Evolutionary conservation across 2,329 filamentous ascomycete genomes (phyloP), one percentile per base, ranked within the genome.

Genomic region (Pyrenophora tritici-repentis): DNA sequence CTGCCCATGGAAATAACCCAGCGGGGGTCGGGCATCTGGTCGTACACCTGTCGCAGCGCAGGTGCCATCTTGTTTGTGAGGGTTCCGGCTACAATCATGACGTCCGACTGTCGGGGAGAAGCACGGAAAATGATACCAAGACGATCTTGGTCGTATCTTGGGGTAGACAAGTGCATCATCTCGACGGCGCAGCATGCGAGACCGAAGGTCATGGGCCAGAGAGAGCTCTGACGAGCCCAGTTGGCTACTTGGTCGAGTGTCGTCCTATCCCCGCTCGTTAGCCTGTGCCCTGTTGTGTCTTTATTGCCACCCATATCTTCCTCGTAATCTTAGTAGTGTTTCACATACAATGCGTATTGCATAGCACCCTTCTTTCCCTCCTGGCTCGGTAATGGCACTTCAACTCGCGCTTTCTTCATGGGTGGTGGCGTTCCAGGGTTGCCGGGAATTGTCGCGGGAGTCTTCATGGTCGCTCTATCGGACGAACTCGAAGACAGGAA

Each of bases 1-100:
- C 86, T 89, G 10, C 89, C 89, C 89, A 93, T 93, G 64, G 86
- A 89, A 67, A 88, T 83, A 17, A 93, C 90, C 90, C 90, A 96
- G 70, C 88, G 84, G 20, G 91, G 91, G 26, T 96, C 91, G 24
- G 91, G 90, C 91, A 96, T 96, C 80, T 96, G 91, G 75, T 96
- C 91, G 78, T 96, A 96, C 56, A 95, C 88, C 77, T 94, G 90
- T 74, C 91, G 83, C 70, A 96, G 79, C 29, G 91, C 91, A 2
- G 91, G 90, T 1, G 90, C 91, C 91, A 96, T 96, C 81, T 96
- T 96, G 82, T 96, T 96, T 64, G 90, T 95, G 56, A 96, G 83
- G 24, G 91, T 96, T 53, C 91, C 91, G 20, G 91, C 91, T 24
- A 96, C 91, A 67, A 96, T 94, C 90, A 96, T 95, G 61, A 96